phyloP scores from a whole-genome alignment of 371 early-diverging fungal genomes.

The Lichtheimia hyalospora region DNA sequence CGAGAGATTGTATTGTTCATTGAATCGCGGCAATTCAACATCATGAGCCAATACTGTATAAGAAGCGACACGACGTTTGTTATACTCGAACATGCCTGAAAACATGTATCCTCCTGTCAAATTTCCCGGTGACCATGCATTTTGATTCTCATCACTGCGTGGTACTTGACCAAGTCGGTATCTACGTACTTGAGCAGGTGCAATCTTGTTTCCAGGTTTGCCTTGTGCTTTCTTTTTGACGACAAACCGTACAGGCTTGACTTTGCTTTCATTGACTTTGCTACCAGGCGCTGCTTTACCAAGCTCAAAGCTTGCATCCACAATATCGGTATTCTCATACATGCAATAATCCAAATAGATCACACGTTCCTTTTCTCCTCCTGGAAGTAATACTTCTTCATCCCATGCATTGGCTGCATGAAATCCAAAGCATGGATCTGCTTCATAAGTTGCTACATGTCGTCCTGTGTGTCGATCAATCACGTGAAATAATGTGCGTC shows the following conservation, averaged over 20 bases:
- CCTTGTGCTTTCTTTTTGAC: slow-evolving; percentile 37
- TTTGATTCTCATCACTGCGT: neutral
- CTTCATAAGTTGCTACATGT: slow-evolving; percentile 64
- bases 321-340: slow-evolving; percentile 52
- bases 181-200: slow-evolving; percentile 44
- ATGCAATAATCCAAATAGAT: slow-evolving; percentile 47
- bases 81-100: slow-evolving; percentile 22
- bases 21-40: slow-evolving; percentile 63
- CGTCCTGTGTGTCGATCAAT: slow-evolving; percentile 51
- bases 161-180: slow-evolving; percentile 45
- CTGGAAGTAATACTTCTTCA: slow-evolving; percentile 37
- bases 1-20: slow-evolving; percentile 41
- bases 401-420: slow-evolving; percentile 67
- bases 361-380: slow-evolving; percentile 36
- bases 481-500: slow-evolving; percentile 56
- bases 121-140: slow-evolving; percentile 9
- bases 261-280: slow-evolving; percentile 19
- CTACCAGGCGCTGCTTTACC: slow-evolving; percentile 32
- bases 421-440: slow-evolving; percentile 62
- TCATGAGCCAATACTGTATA: slow-evolving; percentile 45
- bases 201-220: slow-evolving; percentile 36
- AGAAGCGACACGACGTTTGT: slow-evolving; percentile 43
- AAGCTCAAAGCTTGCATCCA: slow-evolving; percentile 49
- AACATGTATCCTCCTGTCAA: slow-evolving; percentile 13
- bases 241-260: slow-evolving; percentile 39